Evolutionary conservation across 768 basidiomycete species (phyloP), one percentile per base, ranked within the genome.

Genomic region (Rhodotorula taiwanensis): DNA sequence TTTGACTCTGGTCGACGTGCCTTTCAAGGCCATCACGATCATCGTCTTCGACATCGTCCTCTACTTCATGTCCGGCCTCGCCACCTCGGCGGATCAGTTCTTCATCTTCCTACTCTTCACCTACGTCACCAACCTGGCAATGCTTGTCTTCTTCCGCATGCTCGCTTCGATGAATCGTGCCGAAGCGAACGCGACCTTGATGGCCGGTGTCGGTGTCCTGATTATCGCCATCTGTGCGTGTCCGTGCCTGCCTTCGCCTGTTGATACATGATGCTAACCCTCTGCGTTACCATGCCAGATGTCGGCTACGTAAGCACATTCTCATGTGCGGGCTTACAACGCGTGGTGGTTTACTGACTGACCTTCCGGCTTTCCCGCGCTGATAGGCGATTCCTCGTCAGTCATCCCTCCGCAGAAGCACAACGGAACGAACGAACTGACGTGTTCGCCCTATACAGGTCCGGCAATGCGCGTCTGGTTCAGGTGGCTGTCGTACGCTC

Each of bases 81-180:
- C 72, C 16, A 67, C 78, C 23, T 74, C 74, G 31, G 77, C 80
- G 1, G 75, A 74, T 28, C 71, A 76, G 7, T 79, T 80, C 74
- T 78, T 77, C 72, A 75, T 77, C 57, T 79, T 76, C 72, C 61
- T 77, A 36, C 73, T 79, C 15, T 75, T 79, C 74, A 76, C 74
- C 52, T 77, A 77, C 63, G 70, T 67, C 55, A 68, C 36, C 52
- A 76, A 74, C 54, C 42, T 71, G 23, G 55, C 68, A 48, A 71
- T 70, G 66, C 66, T 65, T 8, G 45, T 52, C 23, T 52, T 58
- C 30, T 48, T 58, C 52, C 56, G 71, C 42, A 61, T 43, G 34
- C 50, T 69, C 33, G 60, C 67, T 0, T 64, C 67, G 30, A 45
- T 58, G 42, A 69, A 69, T 56, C 60, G 67, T 9, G 42, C 36